These are phyloP conservation scores for Luzula sylvatica DNA, from an alignment of 176 grass and related monocot genomes.

Conservation along the genomic window DNA sequence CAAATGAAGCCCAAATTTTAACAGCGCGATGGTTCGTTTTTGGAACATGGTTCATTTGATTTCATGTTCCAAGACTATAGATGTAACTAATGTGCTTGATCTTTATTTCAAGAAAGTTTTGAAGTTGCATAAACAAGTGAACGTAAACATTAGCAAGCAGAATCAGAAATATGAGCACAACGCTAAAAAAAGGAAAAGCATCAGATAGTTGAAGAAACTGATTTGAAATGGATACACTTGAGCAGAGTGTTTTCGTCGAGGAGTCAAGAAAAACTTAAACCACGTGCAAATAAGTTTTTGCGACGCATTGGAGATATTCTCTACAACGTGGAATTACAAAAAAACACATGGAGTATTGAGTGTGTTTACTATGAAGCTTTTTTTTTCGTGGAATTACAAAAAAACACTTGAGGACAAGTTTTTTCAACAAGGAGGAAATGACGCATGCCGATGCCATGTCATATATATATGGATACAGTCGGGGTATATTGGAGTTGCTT, in stretches of 20 bases:
- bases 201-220: not conserved
- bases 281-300: not conserved
- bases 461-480: too few species aligned
- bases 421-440: too few species aligned
- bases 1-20: too few species aligned
- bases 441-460: too few species aligned
- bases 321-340: not conserved
- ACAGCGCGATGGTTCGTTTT: not conserved
- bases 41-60: slow-evolving; percentile 4
- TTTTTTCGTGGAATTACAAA: too few species aligned
- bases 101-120: not conserved
- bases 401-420: too few species aligned
- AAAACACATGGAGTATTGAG: not conserved
- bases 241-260: not conserved
- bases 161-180: not conserved
- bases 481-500: too few species aligned
- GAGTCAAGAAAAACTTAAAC: not conserved
- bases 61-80: not conserved
- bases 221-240: not conserved
- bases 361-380: not conserved
- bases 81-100: not conserved
- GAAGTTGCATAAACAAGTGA: not conserved
- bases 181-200: not conserved
- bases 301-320: not conserved
- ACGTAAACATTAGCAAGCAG: not conserved